phyloP scores from a whole-genome alignment of 2,329 filamentous ascomycete species.

The Xylaria multiplex region DNA sequence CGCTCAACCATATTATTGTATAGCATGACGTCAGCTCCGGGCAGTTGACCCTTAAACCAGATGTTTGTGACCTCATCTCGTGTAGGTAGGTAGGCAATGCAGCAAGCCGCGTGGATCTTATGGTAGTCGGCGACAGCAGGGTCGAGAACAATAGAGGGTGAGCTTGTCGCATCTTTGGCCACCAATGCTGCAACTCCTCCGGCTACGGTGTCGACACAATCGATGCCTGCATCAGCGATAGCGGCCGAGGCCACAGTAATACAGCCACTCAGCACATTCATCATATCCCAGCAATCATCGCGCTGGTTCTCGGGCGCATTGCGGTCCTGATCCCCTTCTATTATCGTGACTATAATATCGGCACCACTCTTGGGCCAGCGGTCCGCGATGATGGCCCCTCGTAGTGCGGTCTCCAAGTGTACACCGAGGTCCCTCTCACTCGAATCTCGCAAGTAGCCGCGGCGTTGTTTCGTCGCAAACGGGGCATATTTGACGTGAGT shows the following conservation, averaged over 20 bases:
- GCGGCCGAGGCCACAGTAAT: conserved; percentile 94
- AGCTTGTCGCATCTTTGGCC: conserved; percentile 49
- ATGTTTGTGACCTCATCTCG: conserved; percentile 93
- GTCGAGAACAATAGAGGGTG: conserved; percentile 73
- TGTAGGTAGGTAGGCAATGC: conserved; percentile 86
- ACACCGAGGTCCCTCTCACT: conserved; percentile 89
- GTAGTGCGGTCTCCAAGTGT: conserved; percentile 89
- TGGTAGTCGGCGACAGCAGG: conserved; percentile 84
- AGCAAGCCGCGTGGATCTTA: conserved; percentile 82
- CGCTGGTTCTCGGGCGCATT: conserved; percentile 59
- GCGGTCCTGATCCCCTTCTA: conserved; percentile 90
- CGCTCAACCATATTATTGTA: conserved; percentile 56
- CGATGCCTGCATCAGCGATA: conserved; percentile 92
- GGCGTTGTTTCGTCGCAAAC: conserved; percentile 84
- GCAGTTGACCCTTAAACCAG: conserved; percentile 83
- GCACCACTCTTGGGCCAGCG: conserved; percentile 98
- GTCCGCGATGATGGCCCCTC: conserved; percentile 90
- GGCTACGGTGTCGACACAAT: conserved; percentile 89
- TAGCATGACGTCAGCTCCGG: conserved; percentile 54
- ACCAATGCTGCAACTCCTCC: conserved; percentile 90
- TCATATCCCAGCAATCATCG: conserved; percentile 81
- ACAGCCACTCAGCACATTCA: conserved; percentile 91
- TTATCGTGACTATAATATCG: conserved; percentile 91
- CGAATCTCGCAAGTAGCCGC: conserved; percentile 86
- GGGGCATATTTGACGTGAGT: conserved; percentile 97